Conservation (phyloP, 345 rosid species). For the Cochlearia excelsa region DNA sequence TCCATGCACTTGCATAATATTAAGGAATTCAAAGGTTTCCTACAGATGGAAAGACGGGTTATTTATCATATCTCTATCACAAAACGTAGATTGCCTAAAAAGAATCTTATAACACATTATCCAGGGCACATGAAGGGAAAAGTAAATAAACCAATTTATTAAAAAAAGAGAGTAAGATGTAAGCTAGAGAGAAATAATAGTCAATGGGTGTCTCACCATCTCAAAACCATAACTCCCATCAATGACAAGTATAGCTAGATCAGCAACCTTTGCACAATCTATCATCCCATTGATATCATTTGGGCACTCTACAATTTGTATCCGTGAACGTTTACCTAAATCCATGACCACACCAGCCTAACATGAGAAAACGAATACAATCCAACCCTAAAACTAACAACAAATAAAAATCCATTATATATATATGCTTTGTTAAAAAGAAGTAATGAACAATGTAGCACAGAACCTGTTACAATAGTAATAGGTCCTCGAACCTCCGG, state of each 20-base stretch:
- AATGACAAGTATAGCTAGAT: constrained; percentile 78
- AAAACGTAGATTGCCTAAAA: background rate
- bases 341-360: constrained; percentile 28
- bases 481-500: constrained; percentile 92
- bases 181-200: constrained; percentile 1
- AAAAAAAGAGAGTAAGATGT: background rate
- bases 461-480: constrained; percentile 74
- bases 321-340: constrained; percentile 69
- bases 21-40: constrained; percentile 97
- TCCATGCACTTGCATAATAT: constrained; percentile 92
- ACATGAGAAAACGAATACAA: constrained; percentile 23
- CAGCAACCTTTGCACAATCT: constrained; percentile 89
- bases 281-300: constrained; percentile 96
- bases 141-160: background rate
- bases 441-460: constrained; percentile 8
- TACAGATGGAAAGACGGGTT: constrained; percentile 26
- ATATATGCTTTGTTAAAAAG: background rate
- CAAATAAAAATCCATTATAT: background rate
- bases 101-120: background rate
- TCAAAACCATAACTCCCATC: constrained; percentile 99
- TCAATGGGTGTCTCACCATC: constrained; percentile 53
- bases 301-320: constrained; percentile 95
- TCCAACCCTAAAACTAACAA: constrained; percentile 16
- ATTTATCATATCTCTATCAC: background rate
- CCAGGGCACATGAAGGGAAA: background rate